Conservation (phyloP, 1,139 yeast species). For the Kurtzmaniella natalensis region DNA sequence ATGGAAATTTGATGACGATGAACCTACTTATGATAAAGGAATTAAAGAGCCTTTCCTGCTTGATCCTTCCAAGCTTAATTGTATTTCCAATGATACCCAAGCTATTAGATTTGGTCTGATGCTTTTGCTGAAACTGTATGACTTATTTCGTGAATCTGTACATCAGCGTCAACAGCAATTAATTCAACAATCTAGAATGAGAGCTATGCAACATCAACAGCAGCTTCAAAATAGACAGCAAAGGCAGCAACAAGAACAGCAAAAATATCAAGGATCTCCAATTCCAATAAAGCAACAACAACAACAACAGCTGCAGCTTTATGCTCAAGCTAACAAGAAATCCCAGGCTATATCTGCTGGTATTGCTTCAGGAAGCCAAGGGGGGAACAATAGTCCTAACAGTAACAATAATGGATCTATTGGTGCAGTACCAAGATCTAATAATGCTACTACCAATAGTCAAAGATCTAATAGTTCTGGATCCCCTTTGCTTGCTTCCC, state of each 20-base stretch:
- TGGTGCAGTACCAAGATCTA: conserved; percentile 1
- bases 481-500: conserved; percentile 7
- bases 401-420: not conserved
- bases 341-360: not conserved
- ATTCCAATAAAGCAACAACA: too few relatives aligned
- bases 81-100: conserved; percentile 83
- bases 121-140: conserved; percentile 84
- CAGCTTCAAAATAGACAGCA: conserved; percentile 37
- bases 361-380: not conserved
- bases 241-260: conserved; percentile 20
- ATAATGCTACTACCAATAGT: conserved; percentile 3
- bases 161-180: conserved; percentile 42
- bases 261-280: conserved; percentile 17
- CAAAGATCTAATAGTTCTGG: conserved; percentile 4
- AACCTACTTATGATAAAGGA: conserved; percentile 44
- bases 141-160: conserved; percentile 51
- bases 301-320: conserved; percentile 25
- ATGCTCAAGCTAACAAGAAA: not conserved
- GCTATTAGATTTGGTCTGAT: conserved; percentile 87
- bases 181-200: conserved; percentile 43
- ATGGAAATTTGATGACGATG: conserved; percentile 74
- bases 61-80: conserved; percentile 66
- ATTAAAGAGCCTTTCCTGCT: conserved; percentile 54
- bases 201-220: conserved; percentile 43
- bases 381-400: not conserved